Percentiles rank a stretch among this genome's conserved stretches.
These are phyloP conservation scores for Arthrinium puccinioides DNA, from an alignment of 2,329 filamentous ascomycete genomes.

Conservation along the genomic window DNA sequence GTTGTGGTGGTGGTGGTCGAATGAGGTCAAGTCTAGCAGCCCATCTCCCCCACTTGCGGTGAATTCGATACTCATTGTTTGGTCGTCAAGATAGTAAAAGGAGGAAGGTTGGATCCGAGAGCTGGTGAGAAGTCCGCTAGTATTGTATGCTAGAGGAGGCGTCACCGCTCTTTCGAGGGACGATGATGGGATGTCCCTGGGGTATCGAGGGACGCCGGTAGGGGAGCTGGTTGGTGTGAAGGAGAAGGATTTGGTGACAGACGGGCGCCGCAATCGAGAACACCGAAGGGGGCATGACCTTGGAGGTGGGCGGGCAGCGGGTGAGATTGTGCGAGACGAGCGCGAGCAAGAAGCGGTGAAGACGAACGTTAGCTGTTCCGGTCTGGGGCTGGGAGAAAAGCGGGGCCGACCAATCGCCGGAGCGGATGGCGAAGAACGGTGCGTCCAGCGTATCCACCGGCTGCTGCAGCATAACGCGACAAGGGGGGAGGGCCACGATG, in stretches of 20 bases:
- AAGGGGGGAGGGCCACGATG: no score
- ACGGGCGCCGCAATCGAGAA: constrained; percentile 9
- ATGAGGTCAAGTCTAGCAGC: constrained; percentile 52
- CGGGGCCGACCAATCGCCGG: constrained; percentile 3
- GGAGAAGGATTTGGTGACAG: constrained; percentile 7
- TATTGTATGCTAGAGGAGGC: constrained; percentile 35
- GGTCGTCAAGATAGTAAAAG: constrained; percentile 24
- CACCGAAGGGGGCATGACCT: constrained; percentile 8
- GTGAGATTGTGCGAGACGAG: constrained; percentile 9
- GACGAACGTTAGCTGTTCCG: constrained; percentile 9
- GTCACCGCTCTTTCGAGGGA: constrained; percentile 38
- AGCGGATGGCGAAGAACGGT: no score
- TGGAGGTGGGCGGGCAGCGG: constrained; percentile 5
- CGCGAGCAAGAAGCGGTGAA: constrained; percentile 9
- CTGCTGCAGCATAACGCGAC: no score
- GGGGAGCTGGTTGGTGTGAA: constrained; percentile 6
- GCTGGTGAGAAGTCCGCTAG: constrained; percentile 33
- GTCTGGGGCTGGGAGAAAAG: constrained; percentile 6
- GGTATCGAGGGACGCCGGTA: constrained; percentile 4
- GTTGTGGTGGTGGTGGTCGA: constrained; percentile 41
- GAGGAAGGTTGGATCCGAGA: constrained; percentile 24
- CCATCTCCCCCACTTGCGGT: constrained; percentile 49
- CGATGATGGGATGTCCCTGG: constrained; percentile 7
- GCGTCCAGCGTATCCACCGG: no score
- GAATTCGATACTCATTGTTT: constrained; percentile 55